Base-by-base conservation (phyloP, 768 basidiomycete genomes). In the Pholiota molesta region DNA sequence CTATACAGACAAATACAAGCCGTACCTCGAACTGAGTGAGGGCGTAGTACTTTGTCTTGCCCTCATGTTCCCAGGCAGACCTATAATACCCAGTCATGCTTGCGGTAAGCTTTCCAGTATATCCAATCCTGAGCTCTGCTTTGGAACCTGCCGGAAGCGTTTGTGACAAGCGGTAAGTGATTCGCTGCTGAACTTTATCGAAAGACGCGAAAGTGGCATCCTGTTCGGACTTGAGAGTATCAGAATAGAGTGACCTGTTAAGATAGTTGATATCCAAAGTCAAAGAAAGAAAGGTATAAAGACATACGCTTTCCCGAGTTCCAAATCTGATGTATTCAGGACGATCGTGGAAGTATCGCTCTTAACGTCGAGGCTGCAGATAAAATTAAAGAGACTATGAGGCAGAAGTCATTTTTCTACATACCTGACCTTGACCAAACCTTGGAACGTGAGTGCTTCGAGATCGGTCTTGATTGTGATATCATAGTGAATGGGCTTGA, bases 21-120 rank as follows among this genome's bases (percentile, higher is more conserved):
- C 52, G 13, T 52, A 87, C 91, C 80, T 91, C 94, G 66, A 95
- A 97, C 76, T 99, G 96, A 37, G 97, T 97, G 56, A 99, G 78
- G 29, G 90, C 82, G 71, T 92, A 91, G 62, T 83, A 78, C 69
- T 85, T 84, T 66, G 83, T 85, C 65, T 86, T 82, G 33, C 87
- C 88, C 52, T 87, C 83, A 44, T 83, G 72, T 70, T 90, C 84
- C 72, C 82, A 88, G 13, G 82, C 75, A 31, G 89, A 86, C 64
- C 83, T 83, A 78, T 95, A 95, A 74, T 95, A 94, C 28, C 94
- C 95, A 70, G 84, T 84, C 94, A 97, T 91, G 59, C 77, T 80
- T 42, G 82, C 83, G 2, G 82, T 86, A 49, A 99, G 79, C 66
- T 84, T 79, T 13, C 86, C 88, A n/a, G 76, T 79, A 76, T 92